These are phyloP conservation scores for Ascochyta clinopodiicola DNA, from an alignment of 2,329 filamentous ascomycete genomes.

Conservation along the genomic window DNA sequence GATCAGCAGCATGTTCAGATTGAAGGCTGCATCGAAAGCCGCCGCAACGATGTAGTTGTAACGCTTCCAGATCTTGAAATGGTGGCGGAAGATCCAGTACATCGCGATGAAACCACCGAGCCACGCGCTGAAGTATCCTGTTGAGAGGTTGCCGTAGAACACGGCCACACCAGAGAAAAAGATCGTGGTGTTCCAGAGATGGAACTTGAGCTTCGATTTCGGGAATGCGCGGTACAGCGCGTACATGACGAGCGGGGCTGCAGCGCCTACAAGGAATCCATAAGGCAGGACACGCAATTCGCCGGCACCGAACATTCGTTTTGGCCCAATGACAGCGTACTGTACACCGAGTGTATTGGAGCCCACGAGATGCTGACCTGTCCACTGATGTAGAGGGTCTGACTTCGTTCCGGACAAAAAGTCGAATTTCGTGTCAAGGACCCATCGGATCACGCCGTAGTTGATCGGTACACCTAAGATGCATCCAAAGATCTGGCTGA, in stretches of 20 bases:
- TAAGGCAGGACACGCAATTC: constrained; percentile 60
- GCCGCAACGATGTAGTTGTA: constrained; percentile 69
- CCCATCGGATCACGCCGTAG: constrained; percentile 67
- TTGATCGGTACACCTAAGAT: constrained; percentile 67
- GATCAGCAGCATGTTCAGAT: constrained; percentile 67
- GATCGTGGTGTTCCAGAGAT: constrained; percentile 66
- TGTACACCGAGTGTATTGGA: constrained; percentile 64
- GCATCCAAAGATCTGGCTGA: constrained; percentile 66
- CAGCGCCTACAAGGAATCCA: constrained; percentile 60
- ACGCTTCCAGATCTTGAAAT: constrained; percentile 64
- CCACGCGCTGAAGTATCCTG: constrained; percentile 63
- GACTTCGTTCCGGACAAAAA: constrained; percentile 59
- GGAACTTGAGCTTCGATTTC: constrained; percentile 59
- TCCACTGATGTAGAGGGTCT: constrained; percentile 68
- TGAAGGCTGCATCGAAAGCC: constrained; percentile 68
- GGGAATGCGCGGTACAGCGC: constrained; percentile 62
- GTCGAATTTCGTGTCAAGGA: constrained; percentile 63
- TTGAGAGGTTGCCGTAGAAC: constrained; percentile 69
- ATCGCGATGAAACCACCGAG: constrained; percentile 68
- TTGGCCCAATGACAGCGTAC: constrained; percentile 65
- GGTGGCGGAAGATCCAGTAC: constrained; percentile 63
- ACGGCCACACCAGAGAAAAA: constrained; percentile 63
- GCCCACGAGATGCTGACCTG: constrained; percentile 60
- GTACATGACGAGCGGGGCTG: constrained; percentile 57
- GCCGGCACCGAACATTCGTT: constrained; percentile 56